These are phyloP conservation scores for Ophiocordyceps australis DNA, from an alignment of 2,329 filamentous ascomycete genomes.

Conservation along the genomic window DNA sequence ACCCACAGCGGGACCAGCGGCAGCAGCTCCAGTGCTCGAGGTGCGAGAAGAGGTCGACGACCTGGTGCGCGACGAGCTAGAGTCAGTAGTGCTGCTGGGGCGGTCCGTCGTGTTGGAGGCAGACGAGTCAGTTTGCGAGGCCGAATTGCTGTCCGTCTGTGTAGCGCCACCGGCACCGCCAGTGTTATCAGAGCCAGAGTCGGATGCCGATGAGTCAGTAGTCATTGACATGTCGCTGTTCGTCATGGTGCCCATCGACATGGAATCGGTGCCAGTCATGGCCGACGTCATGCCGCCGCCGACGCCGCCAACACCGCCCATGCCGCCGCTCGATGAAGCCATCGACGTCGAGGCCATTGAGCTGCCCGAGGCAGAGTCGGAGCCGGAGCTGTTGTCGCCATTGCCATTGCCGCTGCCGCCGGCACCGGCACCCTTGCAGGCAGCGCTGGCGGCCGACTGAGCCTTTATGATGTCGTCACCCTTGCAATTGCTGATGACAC, in stretches of 20 bases:
- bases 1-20: constrained; percentile 10
- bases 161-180: no score
- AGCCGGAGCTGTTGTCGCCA: neutral
- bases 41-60: neutral
- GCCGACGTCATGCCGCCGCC: no score
- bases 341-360: neutral
- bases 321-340: neutral
- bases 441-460: constrained; percentile 10
- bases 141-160: no score
- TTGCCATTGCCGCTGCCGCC: neutral
- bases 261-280: no score
- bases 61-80: neutral
- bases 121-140: no score
- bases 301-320: no score
- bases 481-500: constrained; percentile 16
- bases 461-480: constrained; percentile 11
- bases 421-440: constrained; percentile 9
- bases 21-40: constrained; percentile 5
- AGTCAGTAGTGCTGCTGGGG: neutral
- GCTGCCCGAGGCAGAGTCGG: neutral
- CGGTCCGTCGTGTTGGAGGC: neutral
- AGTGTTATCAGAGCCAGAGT: no score
- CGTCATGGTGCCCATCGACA: no score
- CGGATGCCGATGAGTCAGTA: no score
- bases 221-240: no score